Percentiles rank a stretch among this genome's conserved stretches.
Evolutionary conservation across 192 early-diverging fungal species (phyloP).

Genomic region (Backusella australiensis): DNA sequence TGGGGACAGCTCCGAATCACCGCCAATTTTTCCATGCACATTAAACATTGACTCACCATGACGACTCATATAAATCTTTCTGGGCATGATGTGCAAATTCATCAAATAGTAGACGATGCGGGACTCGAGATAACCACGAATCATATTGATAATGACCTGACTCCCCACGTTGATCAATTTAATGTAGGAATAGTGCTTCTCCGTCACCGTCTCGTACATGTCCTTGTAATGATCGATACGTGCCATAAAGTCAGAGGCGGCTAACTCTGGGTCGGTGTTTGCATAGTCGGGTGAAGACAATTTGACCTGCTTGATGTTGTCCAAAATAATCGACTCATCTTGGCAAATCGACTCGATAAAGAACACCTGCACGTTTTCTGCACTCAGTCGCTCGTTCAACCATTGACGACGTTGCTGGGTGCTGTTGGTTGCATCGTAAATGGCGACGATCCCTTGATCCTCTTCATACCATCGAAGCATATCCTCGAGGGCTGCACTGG

Average conservation of each 20-base stretch:
- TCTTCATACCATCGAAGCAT: constrained; percentile 91
- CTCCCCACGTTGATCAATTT: constrained; percentile 95
- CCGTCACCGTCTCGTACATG: constrained; percentile 85
- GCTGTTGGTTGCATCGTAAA: constrained; percentile 99
- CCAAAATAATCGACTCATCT: constrained; percentile 80
- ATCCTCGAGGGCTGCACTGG: constrained; percentile 81
- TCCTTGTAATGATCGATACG: constrained; percentile 92
- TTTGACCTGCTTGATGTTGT: constrained; percentile 97
- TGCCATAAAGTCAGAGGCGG: constrained; percentile 86
- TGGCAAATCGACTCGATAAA: constrained; percentile 97
- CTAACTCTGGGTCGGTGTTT: constrained; percentile 80
- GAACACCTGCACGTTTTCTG: constrained; percentile 84
- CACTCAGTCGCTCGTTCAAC: constrained; percentile 66
- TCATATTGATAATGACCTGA: constrained; percentile 90
- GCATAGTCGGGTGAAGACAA: constrained; percentile 93
- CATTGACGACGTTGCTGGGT: constrained; percentile 77
- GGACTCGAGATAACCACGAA: constrained; percentile 93
- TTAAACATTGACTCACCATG: constrained; percentile 97
- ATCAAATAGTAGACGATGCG: constrained; percentile 98
- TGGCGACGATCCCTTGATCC: constrained; percentile 78
- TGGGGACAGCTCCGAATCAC: constrained; percentile 88
- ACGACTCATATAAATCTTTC: constrained; percentile 89
- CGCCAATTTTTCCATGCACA: constrained; percentile 88
- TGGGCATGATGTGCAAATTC: constrained; percentile 97
- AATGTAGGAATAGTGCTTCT: constrained; percentile 77